phyloP scores from a whole-genome alignment of 768 basidiomycete genomes.

The Cantharellus anzutake region DNA sequence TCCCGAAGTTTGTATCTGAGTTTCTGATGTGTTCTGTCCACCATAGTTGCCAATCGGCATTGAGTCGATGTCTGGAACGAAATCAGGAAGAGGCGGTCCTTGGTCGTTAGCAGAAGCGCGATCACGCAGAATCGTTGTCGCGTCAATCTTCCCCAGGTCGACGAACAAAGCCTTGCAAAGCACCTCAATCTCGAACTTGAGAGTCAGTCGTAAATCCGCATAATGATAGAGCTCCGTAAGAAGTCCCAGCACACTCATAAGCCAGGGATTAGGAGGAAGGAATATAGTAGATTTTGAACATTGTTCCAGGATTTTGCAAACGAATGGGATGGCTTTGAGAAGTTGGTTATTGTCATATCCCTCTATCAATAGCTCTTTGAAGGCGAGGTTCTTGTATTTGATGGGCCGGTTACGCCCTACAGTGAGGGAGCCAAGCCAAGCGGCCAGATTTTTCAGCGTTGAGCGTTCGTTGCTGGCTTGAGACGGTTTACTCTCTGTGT shows the following conservation, averaged over 20 bases:
- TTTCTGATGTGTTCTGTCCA: conserved; percentile 21
- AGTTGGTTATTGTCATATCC: conserved; percentile 85
- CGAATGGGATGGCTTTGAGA: conserved; percentile 90
- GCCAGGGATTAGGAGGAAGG: conserved; percentile 93
- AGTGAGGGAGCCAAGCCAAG: conserved; percentile 89
- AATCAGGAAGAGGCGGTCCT: conserved; percentile 53
- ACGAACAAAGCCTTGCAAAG: conserved; percentile 84
- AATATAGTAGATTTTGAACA: conserved; percentile 83
- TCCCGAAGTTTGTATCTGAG: not conserved
- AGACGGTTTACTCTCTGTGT: conserved; percentile 68
- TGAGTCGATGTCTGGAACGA: conserved; percentile 61
- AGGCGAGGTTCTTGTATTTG: conserved; percentile 79
- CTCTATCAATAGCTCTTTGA: conserved; percentile 94
- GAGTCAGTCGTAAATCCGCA: conserved; percentile 86
- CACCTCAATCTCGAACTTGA: conserved; percentile 98
- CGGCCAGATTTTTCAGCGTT: conserved; percentile 80
- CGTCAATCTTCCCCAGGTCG: conserved; percentile 68
- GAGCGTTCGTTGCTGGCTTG: conserved; percentile 70
- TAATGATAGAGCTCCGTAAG: conserved; percentile 94
- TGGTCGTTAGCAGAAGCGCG: conserved; percentile 43
- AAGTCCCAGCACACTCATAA: conserved; percentile 86
- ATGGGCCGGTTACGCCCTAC: conserved; percentile 85
- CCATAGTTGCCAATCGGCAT: conserved; percentile 54
- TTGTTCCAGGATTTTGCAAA: conserved; percentile 90
- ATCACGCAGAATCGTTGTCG: conserved; percentile 63